These are phyloP conservation scores for Cenchrus purpureus DNA, from an alignment of 176 grass and related monocot species.

Conservation along the genomic window DNA sequence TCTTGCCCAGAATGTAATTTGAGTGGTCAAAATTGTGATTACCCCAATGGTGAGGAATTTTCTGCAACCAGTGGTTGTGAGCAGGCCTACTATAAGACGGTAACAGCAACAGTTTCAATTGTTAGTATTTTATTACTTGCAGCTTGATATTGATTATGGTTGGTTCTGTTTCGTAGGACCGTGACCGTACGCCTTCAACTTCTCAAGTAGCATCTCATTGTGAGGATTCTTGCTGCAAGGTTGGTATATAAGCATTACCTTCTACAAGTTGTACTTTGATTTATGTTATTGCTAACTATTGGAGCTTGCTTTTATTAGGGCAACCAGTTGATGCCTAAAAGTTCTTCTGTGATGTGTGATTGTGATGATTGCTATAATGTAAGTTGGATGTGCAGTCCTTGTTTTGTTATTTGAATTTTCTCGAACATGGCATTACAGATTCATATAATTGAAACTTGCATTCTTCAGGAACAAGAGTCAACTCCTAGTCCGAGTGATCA, in stretches of 20 bases:
- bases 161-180: constrained; percentile 33
- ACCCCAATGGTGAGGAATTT: constrained; percentile 41
- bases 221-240: constrained; percentile 35
- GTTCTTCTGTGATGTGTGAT: constrained; percentile 46
- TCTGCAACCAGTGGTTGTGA: constrained; percentile 46
- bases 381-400: constrained; percentile 12
- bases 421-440: not conserved
- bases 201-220: constrained; percentile 54
- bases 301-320: constrained; percentile 47
- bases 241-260: constrained; percentile 21
- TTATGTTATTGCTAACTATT: constrained; percentile 36
- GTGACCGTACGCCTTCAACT: constrained; percentile 44
- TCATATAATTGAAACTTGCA: constrained; percentile 12
- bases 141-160: constrained; percentile 20
- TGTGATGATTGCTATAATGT: constrained; percentile 50
- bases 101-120: constrained; percentile 28
- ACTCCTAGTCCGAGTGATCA: constrained; percentile 41
- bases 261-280: constrained; percentile 8
- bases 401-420: not conserved
- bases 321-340: constrained; percentile 37
- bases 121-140: constrained; percentile 1
- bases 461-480: constrained; percentile 49
- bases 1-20: constrained; percentile 44
- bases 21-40: constrained; percentile 34
- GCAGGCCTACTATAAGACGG: constrained; percentile 49